Percentiles rank a stretch among this genome's conserved stretches.
These are phyloP conservation scores for Monilinia fructicola DNA, from an alignment of 2,329 filamentous ascomycete species.

Conservation along the genomic window DNA sequence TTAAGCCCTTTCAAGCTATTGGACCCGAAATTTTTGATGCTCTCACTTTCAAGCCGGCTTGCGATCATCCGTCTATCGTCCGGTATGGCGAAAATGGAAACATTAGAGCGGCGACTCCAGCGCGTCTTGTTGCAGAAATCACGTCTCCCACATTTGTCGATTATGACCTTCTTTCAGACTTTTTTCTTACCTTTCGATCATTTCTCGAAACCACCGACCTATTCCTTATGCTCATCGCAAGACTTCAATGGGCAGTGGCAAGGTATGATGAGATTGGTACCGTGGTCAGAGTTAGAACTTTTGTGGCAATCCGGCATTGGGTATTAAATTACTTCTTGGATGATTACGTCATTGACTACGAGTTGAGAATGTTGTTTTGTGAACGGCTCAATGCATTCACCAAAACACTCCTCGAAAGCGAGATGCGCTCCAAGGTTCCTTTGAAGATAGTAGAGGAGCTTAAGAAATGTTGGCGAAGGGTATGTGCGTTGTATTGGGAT, in stretches of 20 bases:
- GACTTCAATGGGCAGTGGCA: conserved; percentile 82
- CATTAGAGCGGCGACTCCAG: conserved; percentile 85
- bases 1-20: conserved; percentile 46
- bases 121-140: conserved; percentile 90
- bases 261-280: conserved; percentile 80
- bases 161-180: conserved; percentile 95
- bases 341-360: conserved; percentile 79
- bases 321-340: conserved; percentile 97
- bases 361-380: conserved; percentile 76
- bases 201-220: conserved; percentile 79
- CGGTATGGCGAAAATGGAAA: conserved; percentile 73
- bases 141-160: conserved; percentile 94
- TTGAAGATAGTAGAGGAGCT: conserved; percentile 89
- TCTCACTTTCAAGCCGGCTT: conserved; percentile 74
- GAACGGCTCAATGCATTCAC: conserved; percentile 71
- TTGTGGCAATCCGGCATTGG: conserved; percentile 95
- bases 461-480: conserved; percentile 95
- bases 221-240: conserved; percentile 78
- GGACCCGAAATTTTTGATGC: conserved; percentile 79
- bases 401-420: conserved; percentile 52
- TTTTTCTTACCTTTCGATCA: conserved; percentile 90
- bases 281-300: conserved; percentile 92
- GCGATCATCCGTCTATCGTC: conserved; percentile 77
- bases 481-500: conserved; percentile 89
- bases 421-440: conserved; percentile 51